Base-by-base conservation (phyloP, 2,329 filamentous ascomycete genomes). In the Mariannaea sp. region DNA sequence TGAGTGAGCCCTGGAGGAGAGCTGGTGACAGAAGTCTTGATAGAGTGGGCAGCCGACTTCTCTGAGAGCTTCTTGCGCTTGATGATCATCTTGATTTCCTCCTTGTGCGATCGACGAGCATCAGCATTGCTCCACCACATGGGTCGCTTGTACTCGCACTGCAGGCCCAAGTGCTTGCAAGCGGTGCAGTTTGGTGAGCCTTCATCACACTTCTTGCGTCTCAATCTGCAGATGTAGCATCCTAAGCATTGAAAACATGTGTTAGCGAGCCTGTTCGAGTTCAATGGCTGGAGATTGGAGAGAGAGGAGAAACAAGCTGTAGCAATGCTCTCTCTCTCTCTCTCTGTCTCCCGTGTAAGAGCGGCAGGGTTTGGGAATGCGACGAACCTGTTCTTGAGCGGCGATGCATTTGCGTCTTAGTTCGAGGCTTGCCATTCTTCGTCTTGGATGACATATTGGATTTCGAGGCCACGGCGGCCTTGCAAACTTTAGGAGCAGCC, bases 81-180 rank as follows among this genome's bases (percentile, higher is more conserved):
- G 80, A 99, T 97, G 74, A 93, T 90, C 74, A 89, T 88, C 82
- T 99, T 99, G 81, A 99, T 96, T 64, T 87, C 79, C 70, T 97
- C 94, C 77, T 97, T 99, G 72, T 97, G 91, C 51, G 86, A 78
- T 65, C 88, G 85, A 64, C 94, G 83, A 68, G 89, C 85, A 59
- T 96, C 92, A 68, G 89, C 89, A 80, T 94, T 97, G 75, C 88
- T 89, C 94, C 94, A 99, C 94, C 94, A 99, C 76, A 90, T 85
- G 30, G 94, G 94, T 69, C 92, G 81, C 81, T 96, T 96, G 79
- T 97, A 99, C 79, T 97, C 92, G 78, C 94, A 99, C 67, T 82
- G 81, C 52, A 99, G 81, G 48, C 89, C 89, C 51, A 99, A 86
- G 68, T 85, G 80, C 65, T 83, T 85, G 80, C 84, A 87, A 56